Percentiles rank a stretch among this genome's conserved stretches.
phyloP scores from a whole-genome alignment of 2,329 filamentous ascomycete genomes.

The Teratosphaeria zuluensis region DNA sequence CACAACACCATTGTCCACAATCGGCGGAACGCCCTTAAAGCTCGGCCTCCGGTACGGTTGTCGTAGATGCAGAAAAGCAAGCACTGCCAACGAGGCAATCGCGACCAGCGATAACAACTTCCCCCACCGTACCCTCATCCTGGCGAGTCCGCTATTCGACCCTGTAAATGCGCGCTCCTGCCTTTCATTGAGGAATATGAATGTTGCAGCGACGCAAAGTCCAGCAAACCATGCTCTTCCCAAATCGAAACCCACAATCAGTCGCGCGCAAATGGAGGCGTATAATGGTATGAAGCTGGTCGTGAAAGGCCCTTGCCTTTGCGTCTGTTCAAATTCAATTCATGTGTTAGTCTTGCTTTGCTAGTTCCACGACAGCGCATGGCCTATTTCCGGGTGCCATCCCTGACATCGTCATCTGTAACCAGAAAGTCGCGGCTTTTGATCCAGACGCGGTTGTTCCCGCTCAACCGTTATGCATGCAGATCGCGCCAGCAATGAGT shows the following conservation, averaged over 20 bases:
- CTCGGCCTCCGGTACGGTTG: constrained; percentile 7
- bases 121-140: constrained; percentile 30
- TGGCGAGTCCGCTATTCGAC: constrained; percentile 3
- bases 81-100: constrained; percentile 24
- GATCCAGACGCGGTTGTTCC: not conserved
- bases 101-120: constrained; percentile 29
- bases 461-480: not conserved
- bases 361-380: not conserved
- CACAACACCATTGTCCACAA: not conserved
- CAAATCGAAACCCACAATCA: constrained; percentile 19
- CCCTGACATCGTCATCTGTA: not conserved
- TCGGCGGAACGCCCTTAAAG: constrained; percentile 1
- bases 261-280: constrained; percentile 20
- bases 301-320: constrained; percentile 15
- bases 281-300: constrained; percentile 18
- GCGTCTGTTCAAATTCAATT: constrained; percentile 12
- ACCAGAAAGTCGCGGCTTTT: not conserved
- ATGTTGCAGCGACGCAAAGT: constrained; percentile 17
- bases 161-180: constrained; percentile 7
- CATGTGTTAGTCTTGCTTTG: not conserved
- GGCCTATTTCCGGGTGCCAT: not conserved
- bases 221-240: constrained; percentile 23
- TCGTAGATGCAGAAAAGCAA: constrained; percentile 27
- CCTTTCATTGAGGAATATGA: constrained; percentile 23
- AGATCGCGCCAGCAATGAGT: not conserved